Percentiles rank a stretch among this genome's conserved stretches.
These are phyloP conservation scores for Aegilops sharonensis DNA, from an alignment of 176 grass and related monocot species.

Conservation along the genomic window DNA sequence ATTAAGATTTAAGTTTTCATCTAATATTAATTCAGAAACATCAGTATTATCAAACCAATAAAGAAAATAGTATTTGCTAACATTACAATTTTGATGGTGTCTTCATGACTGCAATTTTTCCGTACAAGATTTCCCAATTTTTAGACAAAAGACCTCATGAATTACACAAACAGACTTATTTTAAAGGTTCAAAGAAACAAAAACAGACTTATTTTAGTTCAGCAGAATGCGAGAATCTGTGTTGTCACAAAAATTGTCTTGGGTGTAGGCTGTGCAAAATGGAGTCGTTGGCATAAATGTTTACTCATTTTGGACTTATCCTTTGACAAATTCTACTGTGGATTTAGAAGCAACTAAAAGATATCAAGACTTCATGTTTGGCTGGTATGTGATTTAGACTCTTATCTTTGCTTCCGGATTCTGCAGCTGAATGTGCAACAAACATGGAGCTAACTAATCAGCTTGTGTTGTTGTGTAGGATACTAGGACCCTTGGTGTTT, in stretches of 20 bases:
- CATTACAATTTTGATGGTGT: background rate
- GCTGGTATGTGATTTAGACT: slow-evolving; percentile 23
- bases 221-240: too few relatives aligned
- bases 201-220: background rate
- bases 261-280: slow-evolving; percentile 37
- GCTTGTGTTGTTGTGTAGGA: slow-evolving; percentile 20
- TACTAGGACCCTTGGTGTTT: slow-evolving; percentile 42
- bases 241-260: background rate
- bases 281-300: slow-evolving; percentile 52
- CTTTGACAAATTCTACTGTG: slow-evolving; percentile 40
- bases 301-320: slow-evolving; percentile 38
- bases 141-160: background rate
- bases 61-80: background rate
- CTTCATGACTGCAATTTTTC: background rate
- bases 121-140: background rate
- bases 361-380: slow-evolving; percentile 25
- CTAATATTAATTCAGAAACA: background rate
- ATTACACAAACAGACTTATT: background rate
- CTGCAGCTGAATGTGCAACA: background rate
- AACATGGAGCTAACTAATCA: background rate
- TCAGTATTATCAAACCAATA: background rate
- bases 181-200: too few relatives aligned
- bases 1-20: background rate
- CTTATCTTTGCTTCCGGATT: background rate
- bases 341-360: slow-evolving; percentile 37